Evolutionary conservation across 257 asterid genomes (phyloP).

Genomic region (Nicotiana tomentosiformis): DNA sequence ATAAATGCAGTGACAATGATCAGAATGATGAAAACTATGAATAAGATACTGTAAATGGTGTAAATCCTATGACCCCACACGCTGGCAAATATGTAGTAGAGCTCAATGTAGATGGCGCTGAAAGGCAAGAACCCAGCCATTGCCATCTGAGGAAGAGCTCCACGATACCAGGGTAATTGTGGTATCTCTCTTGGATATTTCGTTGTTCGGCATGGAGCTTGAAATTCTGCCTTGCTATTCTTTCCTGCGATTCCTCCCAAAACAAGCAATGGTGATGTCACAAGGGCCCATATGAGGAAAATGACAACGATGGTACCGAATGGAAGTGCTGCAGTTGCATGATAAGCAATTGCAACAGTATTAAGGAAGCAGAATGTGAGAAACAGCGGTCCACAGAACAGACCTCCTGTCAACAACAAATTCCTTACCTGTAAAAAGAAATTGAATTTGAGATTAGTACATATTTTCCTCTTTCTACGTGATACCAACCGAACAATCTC

Average conservation of each 20-base stretch:
- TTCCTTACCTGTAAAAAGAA: conserved; percentile 22
- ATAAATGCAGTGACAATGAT: conserved; percentile 27
- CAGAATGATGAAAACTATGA: conserved; percentile 24
- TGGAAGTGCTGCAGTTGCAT: conserved; percentile 31
- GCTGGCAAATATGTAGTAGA: conserved; percentile 31
- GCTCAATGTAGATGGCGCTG: conserved; percentile 28
- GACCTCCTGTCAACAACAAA: conserved; percentile 22
- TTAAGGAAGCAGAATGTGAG: conserved; percentile 29
- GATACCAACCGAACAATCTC: background rate
- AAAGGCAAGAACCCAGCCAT: conserved; percentile 35
- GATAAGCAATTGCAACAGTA: conserved; percentile 25
- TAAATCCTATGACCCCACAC: conserved; percentile 35
- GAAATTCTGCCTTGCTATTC: conserved; percentile 25
- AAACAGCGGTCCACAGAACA: conserved; percentile 28
- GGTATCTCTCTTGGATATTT: conserved; percentile 33
- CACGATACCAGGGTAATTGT: conserved; percentile 27
- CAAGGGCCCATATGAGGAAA: conserved; percentile 29
- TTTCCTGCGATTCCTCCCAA: conserved; percentile 33
- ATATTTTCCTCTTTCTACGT: background rate
- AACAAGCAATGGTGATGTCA: conserved; percentile 30
- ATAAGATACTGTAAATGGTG: conserved; percentile 24
- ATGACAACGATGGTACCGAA: conserved; percentile 27
- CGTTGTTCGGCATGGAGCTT: conserved; percentile 30
- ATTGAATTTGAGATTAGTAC: background rate
- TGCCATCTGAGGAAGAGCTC: conserved; percentile 33